Conservation (phyloP, 2,329 filamentous ascomycete species). For the Fusarium torreyae region DNA sequence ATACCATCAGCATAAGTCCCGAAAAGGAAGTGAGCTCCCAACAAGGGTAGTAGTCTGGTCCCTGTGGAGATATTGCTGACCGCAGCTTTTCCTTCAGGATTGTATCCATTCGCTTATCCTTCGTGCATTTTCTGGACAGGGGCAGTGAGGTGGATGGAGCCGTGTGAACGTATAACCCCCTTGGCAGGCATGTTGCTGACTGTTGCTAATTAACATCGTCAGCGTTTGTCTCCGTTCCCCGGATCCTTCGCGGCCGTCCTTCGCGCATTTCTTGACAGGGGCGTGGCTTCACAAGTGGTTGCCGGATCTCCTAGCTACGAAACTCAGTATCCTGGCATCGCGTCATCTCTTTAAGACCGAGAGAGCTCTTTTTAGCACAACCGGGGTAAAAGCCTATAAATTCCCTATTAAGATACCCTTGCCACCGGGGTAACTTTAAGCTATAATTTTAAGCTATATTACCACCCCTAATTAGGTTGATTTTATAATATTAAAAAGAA, state of each 20-base stretch:
- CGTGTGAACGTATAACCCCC: constrained; percentile 4
- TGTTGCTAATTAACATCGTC: constrained; percentile 6
- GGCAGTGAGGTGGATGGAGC: constrained; percentile 7
- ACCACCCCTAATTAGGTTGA: no score
- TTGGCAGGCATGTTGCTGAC: constrained; percentile 3
- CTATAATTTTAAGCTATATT: no score
- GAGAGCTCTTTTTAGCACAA: no score
- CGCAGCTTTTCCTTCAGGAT: constrained; percentile 12
- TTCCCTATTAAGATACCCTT: no score
- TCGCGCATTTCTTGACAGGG: constrained; percentile 4
- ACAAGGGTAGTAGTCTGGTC: constrained; percentile 5
- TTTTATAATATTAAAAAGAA: no score
- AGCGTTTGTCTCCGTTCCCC: constrained; percentile 4
- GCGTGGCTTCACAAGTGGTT: constrained; percentile 8
- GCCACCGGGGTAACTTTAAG: no score
- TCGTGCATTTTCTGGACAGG: constrained; percentile 14
- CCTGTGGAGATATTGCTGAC: not conserved
- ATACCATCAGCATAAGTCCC: constrained; percentile 9
- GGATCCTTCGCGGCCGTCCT: constrained; percentile 4
- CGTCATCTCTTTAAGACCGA: not conserved
- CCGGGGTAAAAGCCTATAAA: no score
- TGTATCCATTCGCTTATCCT: constrained; percentile 6
- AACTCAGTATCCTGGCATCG: constrained; percentile 9
- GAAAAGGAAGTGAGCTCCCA: constrained; percentile 11
- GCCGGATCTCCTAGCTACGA: constrained; percentile 8